Base-by-base conservation (phyloP, 164 flowering plant genomes). In the Magnolia kwangsiensis region DNA sequence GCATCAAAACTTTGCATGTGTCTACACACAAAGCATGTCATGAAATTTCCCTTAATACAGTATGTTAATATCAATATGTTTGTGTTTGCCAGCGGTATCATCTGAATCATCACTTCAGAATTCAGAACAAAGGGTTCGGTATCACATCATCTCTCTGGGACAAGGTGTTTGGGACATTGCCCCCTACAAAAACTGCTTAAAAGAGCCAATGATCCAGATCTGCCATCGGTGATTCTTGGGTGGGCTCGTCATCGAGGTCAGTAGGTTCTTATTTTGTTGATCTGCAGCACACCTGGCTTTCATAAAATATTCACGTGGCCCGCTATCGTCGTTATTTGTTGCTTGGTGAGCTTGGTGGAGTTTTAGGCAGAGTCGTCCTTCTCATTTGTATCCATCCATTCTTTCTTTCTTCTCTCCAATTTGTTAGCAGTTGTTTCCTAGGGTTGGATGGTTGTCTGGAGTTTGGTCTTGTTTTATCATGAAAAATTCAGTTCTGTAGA, bases 111-210 rank as follows among this genome's bases (percentile, higher is more conserved):
- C 99, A 96, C 83, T 96, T 92, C 83, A 85, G 97, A 69, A 81
- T 92, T 72, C 98, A 91, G 77, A 77, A 83, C 70, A 94, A 84
- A 80, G 99, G 99, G 19, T 96, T 89, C 69, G 98, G 99, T 20
- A 92, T 96, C 73, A 96, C 98, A 51, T 92, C 99, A 2, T 75
- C 95, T 0, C 68, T 96, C 1, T 96, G 98, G 98, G 99, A 96
- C 83, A 86, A 51, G 72, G 90, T 88, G 27, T 96, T 94, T 73
- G 92, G 95, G 75, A 96, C 99, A 18, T 90, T 90, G 75, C 99
- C 99, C 61, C 82, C 80, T 55, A 45, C 86, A 63, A 88, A 90
- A 82, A 77, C 75, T 58, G 71, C 72, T 51, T 18, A n/a, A 19
- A 91, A 85, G 74, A 83, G 24, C 69, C 83, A 80, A 79, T 88